phyloP scores from a whole-genome alignment of 331 rosid genomes.

The Ulmus americana region DNA sequence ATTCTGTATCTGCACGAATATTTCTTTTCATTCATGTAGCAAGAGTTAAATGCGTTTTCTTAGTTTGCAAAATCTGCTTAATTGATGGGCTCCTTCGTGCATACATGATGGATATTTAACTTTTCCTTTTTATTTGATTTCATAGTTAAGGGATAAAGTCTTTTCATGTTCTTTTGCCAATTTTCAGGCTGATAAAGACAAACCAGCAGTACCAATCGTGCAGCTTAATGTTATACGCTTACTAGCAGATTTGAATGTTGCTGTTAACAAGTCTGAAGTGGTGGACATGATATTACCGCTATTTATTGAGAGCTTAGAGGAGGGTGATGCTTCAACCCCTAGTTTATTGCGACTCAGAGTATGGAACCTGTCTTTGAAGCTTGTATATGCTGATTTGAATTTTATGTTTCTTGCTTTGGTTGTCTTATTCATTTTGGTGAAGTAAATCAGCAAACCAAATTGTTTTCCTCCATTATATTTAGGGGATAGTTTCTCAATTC shows the following conservation, averaged over 20 bases:
- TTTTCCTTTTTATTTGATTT: slow-evolving; percentile 13
- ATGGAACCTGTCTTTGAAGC: slow-evolving; percentile 43
- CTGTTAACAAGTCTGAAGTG: slow-evolving; percentile 73
- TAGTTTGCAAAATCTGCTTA: background rate
- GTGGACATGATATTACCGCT: slow-evolving; percentile 89
- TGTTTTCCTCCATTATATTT: slow-evolving; percentile 5
- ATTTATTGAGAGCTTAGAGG: slow-evolving; percentile 90
- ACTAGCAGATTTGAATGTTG: slow-evolving; percentile 71
- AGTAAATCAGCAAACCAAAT: background rate
- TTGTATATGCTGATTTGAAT: slow-evolving; percentile 28
- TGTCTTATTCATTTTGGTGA: background rate
- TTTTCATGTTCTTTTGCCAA: slow-evolving; percentile 25
- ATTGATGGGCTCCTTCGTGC: background rate
- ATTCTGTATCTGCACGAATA: background rate
- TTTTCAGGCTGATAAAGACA: slow-evolving; percentile 76
- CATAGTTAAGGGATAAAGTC: background rate
- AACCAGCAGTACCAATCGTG: slow-evolving; percentile 66
- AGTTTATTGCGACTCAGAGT: slow-evolving; percentile 88
- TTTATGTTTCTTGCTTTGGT: slow-evolving; percentile 17
- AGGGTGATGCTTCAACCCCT: slow-evolving; percentile 96
- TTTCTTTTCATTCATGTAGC: background rate
- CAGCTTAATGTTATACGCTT: slow-evolving; percentile 83
- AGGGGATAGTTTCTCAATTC: slow-evolving; percentile 8
- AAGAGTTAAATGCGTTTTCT: background rate
- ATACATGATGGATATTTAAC: background rate